Conservation (phyloP, 2,329 filamentous ascomycete species). For the Pseudogymnoascus sp. region DNA sequence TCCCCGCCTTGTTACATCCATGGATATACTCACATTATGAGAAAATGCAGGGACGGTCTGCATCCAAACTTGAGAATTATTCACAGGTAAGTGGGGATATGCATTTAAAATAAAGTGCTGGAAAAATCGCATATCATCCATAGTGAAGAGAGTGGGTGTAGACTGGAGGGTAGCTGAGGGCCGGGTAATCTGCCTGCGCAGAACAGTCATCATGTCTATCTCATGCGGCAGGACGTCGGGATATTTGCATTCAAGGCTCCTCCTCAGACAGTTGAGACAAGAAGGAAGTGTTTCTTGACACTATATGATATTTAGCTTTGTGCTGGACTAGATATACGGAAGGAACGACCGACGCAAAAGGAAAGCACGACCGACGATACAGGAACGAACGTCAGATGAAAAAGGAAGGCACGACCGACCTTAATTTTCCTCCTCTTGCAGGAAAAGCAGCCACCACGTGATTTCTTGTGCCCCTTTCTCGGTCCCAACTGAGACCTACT, state of each 20-base stretch:
- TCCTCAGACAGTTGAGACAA: conserved; percentile 58
- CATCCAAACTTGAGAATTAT: conserved; percentile 60
- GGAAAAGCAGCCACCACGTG: conserved; percentile 58
- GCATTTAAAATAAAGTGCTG: conserved; percentile 58
- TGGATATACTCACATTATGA: conserved; percentile 47
- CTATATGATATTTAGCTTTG: conserved; percentile 28
- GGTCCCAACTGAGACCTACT: conserved; percentile 11
- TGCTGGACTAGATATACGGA: background rate
- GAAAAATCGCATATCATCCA: conserved; percentile 63
- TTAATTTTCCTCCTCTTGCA: conserved; percentile 63
- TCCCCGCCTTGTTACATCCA: background rate
- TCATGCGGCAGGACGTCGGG: conserved; percentile 49
- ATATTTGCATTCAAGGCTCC: conserved; percentile 57
- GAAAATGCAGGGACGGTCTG: conserved; percentile 61
- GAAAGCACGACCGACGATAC: too few relatives aligned
- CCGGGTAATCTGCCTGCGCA: conserved; percentile 12
- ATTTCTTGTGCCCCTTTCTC: conserved; percentile 59
- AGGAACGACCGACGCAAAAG: background rate
- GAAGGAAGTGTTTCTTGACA: conserved; percentile 60
- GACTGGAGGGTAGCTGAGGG: conserved; percentile 25
- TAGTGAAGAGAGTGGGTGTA: conserved; percentile 51
- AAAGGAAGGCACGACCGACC: conserved; percentile 31
- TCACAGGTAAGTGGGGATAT: conserved; percentile 58
- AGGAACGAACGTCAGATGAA: background rate
- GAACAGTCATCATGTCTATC: conserved; percentile 28